Base-by-base conservation (phyloP, 345 rosid species). In the Eucalyptus shirleyi region DNA sequence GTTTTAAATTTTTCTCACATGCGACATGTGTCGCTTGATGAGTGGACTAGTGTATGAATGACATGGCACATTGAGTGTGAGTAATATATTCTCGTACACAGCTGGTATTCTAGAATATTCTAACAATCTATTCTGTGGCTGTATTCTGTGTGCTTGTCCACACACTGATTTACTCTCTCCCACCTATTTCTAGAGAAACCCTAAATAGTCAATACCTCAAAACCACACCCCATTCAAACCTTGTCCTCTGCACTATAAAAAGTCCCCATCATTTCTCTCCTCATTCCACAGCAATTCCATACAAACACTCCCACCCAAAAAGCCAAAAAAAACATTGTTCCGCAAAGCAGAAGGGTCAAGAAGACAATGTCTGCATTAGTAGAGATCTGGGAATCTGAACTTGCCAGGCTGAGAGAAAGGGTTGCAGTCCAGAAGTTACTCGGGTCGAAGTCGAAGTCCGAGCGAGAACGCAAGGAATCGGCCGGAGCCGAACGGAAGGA, bases 401-500 rank as follows among this genome's bases (percentile, higher is more conserved):
- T 89, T 2, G 34, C 86, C n/a, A 89, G 60, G 90, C 86, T 89
- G 8, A 45, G 85, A 23, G 88, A 86, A 81, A 89, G 9, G 88
- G 90, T 62, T 72, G 62, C 50, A 26, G 80, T 50, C 32, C 32
- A 67, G 47, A 86, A 65, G 67, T 4, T 86, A 17, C 47, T 86
- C 19, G 59, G 16, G 44, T 24, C 49, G 51, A 16, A 30, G 28
- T 10, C 28, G 62, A 50, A 65, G 51, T 16, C 77, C 1, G 37
- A 81, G 86, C 67, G 92, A 89, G 26, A 91, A 87, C 55, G 90
- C 50, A 50, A 92, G 89, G 86, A 88, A 49, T n/a, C 77, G 0
- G 77, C 77, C 11, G 37, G 5, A 8, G 37, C 77, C 21, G 11
- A 8, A n/a, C 77, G 5, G 40, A 65, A n/a, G 77, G 8, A 2